Base-by-base conservation (phyloP, 495 filamentous ascomycete genomes). In the Aspergillus sclerotiicarbonarius region DNA sequence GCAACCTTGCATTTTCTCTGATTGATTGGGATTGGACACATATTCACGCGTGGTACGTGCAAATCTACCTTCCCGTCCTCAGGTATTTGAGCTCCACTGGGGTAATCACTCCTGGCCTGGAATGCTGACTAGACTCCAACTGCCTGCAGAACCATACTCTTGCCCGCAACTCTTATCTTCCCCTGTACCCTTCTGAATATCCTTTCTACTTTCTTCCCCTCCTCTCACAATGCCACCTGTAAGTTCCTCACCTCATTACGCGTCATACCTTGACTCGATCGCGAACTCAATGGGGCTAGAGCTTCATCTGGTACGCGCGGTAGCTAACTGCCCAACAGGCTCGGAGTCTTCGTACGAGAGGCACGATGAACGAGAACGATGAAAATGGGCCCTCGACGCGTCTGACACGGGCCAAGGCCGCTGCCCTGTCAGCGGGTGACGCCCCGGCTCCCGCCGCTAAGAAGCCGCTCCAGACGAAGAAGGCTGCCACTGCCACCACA, bases 331-430 rank as follows among this genome's bases (percentile, higher is more conserved):
- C 30, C 30, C 20, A 55, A 30, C 62, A 87, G 83, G 77, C 74
- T 67, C 81, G 86, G 61, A 73, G 75, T 53, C 71, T 80, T 63
- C 80, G 87, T 61, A 78, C 79, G 55, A 85, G 91, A 74, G 81
- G 83, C 62, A 75, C 87, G 58, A 87, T 86, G 65, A 93, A 97
- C 70, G 91, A 96, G 75, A 96, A 96, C 67, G 94, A 96, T 67
- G 94, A 98, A 80, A 96, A 96, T 66, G 76, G 72, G 47, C 84
- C 80, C 21, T 84, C 88, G 56, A 87, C 85, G 71, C 91, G 93
- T 74, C 65, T 97, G 67, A 98, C 94, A 53, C 83, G 94, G 71
- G 93, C 95, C 57, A 98, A 98, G 76, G 85, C 92, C 13, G 90
- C 90, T 41, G 87, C 88, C 20, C 75, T 93, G 39, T 81, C 75